Conservation (phyloP, 352 stramenopile species). For the Phytopythium oedochilum region DNA sequence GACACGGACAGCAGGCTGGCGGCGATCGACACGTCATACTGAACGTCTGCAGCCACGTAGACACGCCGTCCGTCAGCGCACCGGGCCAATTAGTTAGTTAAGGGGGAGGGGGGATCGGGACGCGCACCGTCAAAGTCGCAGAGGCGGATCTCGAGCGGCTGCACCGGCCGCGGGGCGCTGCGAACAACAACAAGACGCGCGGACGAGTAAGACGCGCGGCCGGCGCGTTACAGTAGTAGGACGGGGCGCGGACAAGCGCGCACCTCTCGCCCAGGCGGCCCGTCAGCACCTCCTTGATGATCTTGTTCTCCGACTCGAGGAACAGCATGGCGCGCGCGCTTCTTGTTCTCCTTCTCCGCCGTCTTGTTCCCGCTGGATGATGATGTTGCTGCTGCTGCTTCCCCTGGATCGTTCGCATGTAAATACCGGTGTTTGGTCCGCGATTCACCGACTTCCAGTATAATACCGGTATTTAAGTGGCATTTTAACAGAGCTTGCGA, state of each 20-base stretch:
- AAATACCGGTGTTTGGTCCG: not conserved
- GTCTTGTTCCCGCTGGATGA: too few species aligned
- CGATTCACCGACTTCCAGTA: not conserved
- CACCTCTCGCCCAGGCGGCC: constrained; percentile 67
- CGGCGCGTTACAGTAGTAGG: not conserved
- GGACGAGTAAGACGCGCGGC: not conserved
- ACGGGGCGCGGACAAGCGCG: constrained; percentile 11
- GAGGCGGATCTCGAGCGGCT: constrained; percentile 71
- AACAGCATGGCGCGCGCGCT: constrained; percentile 51
- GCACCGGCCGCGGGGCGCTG: constrained; percentile 70
- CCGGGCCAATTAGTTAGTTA: too few species aligned
- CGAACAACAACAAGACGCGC: not conserved
- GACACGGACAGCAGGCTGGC: constrained; percentile 65
- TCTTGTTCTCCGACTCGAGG: constrained; percentile 86
- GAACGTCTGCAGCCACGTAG: constrained; percentile 63
- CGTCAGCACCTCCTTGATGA: constrained; percentile 81
- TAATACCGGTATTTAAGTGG: not conserved
- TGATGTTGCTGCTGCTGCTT: not conserved
- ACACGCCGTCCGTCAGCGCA: too few species aligned
- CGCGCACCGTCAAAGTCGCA: constrained; percentile 82
- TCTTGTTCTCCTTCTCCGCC: not conserved
- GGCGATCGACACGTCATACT: constrained; percentile 79
- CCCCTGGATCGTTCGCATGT: too few species aligned
- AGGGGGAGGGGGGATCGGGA: too few species aligned
- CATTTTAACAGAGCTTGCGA: too few species aligned